Evolutionary conservation across 257 asterid genomes (phyloP).

Genomic region (Avicennia marina): DNA sequence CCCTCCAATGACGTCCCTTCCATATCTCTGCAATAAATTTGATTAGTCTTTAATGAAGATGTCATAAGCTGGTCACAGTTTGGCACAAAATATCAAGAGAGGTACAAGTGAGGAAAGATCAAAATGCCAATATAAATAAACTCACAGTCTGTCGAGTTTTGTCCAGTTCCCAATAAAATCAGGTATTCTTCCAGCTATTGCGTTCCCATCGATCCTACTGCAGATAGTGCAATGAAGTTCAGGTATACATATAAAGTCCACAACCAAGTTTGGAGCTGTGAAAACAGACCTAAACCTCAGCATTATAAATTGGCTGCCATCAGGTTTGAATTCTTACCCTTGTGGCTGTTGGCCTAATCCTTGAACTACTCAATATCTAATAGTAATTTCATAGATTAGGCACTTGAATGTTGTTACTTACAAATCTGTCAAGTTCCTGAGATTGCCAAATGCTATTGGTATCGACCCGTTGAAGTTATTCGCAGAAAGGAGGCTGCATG

Average conservation of each 20-base stretch:
- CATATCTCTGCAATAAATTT: constrained; percentile 52
- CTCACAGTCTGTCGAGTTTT: constrained; percentile 53
- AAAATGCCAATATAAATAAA: constrained; percentile 5
- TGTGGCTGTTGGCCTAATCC: too few species aligned
- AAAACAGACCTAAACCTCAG: too few species aligned
- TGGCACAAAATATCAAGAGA: background rate
- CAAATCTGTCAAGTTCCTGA: constrained; percentile 75
- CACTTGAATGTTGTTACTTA: constrained; percentile 36
- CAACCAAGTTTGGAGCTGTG: background rate
- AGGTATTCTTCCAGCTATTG: constrained; percentile 66
- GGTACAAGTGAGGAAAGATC: background rate
- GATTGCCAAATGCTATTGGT: constrained; percentile 49
- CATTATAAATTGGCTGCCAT: too few species aligned
- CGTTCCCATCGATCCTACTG: constrained; percentile 86
- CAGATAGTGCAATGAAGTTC: constrained; percentile 26
- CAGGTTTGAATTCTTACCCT: too few species aligned
- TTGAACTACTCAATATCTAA: too few species aligned
- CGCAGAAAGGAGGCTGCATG: constrained; percentile 72
- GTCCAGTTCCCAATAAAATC: constrained; percentile 81
- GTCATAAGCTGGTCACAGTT: background rate
- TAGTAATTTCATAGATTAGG: background rate
- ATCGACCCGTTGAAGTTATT: constrained; percentile 74
- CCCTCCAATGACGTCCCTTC: constrained; percentile 82
- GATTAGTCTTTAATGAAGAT: constrained; percentile 4
- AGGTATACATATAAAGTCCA: background rate